Base-by-base conservation (phyloP, 2,329 filamentous ascomycete genomes). In the Calonectria fujianensis region DNA sequence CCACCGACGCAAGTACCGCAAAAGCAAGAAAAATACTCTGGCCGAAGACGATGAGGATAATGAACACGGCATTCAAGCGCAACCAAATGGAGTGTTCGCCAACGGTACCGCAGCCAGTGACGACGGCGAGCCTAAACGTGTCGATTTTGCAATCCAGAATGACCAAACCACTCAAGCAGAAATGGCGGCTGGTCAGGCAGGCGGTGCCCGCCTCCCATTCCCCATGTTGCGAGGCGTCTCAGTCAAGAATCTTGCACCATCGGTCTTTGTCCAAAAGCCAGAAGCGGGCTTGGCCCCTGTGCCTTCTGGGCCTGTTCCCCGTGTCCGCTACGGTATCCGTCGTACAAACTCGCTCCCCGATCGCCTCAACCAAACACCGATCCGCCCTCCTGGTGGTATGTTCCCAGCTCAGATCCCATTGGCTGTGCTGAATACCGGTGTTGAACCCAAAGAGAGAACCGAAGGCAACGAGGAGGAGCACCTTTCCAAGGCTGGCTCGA, bases 291-390 rank as follows among this genome's bases (percentile, higher is more conserved):
- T 78, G 2, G 78, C 83, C 16, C 73, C 82, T 9, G 81, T 81
- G 6, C 80, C 86, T 4, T 76, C 84, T 11, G 88, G 90, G 3
- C 86, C 88, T 14, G 87, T 91, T 54, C 90, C 91, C 8, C 88
- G 89, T 37, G 89, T 93, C 73, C 88, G 90, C 52, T 91, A 91
- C 77, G 91, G 91, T n/a, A 91, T 95, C 69, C 92, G 93, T 71
- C 90, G 94, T 70, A 94, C 94, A 27, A 95, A 91, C 82, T 96
- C 94, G 0, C 88, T 96, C 3, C 94, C 94, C 0, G 93, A 94
- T 79, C 90, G 93, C 24, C 88, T 95, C 11, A 91, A 90, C 74
- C 85, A 86, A 70, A 80, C 67, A n/a, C 83, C 86, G 29, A 78
- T 86, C 41, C 88, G 90, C 5, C 81, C 89, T 1, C 88, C 90